Conservation (phyloP, 768 basidiomycete genomes). For the Mycena belliarum region DNA sequence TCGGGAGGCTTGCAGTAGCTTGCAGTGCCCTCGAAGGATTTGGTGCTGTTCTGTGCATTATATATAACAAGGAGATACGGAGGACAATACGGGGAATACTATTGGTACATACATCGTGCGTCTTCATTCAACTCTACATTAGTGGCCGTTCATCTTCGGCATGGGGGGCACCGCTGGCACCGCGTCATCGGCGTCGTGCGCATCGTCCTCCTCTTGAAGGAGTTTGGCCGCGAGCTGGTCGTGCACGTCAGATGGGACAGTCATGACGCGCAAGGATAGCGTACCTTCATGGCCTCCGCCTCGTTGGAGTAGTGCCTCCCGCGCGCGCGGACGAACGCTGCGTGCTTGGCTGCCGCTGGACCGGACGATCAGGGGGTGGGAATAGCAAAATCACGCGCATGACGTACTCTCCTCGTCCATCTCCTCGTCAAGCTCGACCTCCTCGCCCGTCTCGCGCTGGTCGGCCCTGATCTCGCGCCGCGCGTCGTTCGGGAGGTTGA, state of each 20-base stretch:
- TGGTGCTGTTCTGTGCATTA: neutral
- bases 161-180: conserved; percentile 15
- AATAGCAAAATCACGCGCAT: neutral
- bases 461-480: conserved; percentile 57
- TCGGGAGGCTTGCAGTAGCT: too few species aligned
- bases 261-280: conserved; percentile 5
- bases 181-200: conserved; percentile 29
- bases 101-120: conserved; percentile 4
- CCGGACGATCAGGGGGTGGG: neutral
- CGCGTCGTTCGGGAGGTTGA: conserved; percentile 74
- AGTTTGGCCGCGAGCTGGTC: conserved; percentile 63
- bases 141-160: conserved; percentile 18
- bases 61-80: neutral
- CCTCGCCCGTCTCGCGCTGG: conserved; percentile 62
- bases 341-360: conserved; percentile 79
- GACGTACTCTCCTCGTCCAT: conserved; percentile 86
- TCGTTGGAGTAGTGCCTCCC: conserved; percentile 89
- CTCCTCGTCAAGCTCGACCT: conserved; percentile 75
- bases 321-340: conserved; percentile 76
- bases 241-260: conserved; percentile 14
- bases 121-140: too few species aligned
- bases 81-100: neutral
- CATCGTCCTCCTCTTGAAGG: conserved; percentile 63
- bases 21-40: too few species aligned
- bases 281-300: conserved; percentile 90